Base-by-base conservation (phyloP, 208 protist genomes). In the Angomonas ambiguus region DNA sequence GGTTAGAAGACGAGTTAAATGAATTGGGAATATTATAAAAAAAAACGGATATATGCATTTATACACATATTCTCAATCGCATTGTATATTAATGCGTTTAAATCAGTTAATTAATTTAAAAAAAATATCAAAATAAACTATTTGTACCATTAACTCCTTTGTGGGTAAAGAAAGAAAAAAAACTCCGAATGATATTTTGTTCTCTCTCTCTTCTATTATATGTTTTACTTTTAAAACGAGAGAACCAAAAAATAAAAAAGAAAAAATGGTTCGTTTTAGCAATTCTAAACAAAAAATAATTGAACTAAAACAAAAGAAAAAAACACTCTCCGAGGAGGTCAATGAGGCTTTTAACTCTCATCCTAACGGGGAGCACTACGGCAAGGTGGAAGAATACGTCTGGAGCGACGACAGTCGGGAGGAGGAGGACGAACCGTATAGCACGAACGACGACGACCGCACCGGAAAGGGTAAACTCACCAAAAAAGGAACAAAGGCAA, bases 291-390 rank as follows among this genome's bases (percentile, higher is more conserved):
- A 77, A 34, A 60, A 22, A n/a, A 10, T 85, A 1, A 35, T 85
- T n/a, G 55, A 72, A 55, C 64, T 85, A 6, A 77, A 60, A 51
- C 61, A 81, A 48, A 81, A 77, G 69, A 79, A 72, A 38, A 91
- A 79, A 77, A 79, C 83, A 0, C 56, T 87, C 25, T 76, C 85
- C 3, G 84, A 94, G 16, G 64, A 82, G 10, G 72, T 91, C 35
- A 90, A 90, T 67, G 88, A 87, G 35, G 76, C 89, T 57, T 67
- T 94, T 28, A 70, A 76, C 51, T 18, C 18, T 41, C 67, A 74
- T 11, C 53, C 49, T 18, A 71, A 11, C 24, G 13, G 71, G 22
- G 24, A 56, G 31, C 32, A 41, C 2, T 67, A 67, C 4, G 62
- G 65, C n/a, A 76, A 67, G 2, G 68, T 69, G 0, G 71, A 82